Base-by-base conservation (phyloP, 306 rosid genomes). In the Quercus engelmannii region DNA sequence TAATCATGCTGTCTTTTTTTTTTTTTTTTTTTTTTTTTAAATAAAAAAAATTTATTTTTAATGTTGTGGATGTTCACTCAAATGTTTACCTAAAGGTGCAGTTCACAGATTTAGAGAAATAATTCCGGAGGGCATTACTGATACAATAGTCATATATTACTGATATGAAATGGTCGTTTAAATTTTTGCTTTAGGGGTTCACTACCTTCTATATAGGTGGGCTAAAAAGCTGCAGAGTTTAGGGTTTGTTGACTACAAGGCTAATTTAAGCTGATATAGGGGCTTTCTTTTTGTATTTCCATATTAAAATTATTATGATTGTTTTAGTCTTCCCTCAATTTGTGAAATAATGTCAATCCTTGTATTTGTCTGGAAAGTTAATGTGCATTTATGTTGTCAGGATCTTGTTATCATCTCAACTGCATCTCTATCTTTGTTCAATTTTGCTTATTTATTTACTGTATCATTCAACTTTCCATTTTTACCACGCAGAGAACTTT, bases 361-460 rank as follows among this genome's bases (percentile, higher is more conserved):
- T n/a, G 4, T 33, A 68, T 68, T 35, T 67, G 1, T 35, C 2
- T 33, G 52, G 67, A 55, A 57, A 33, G 33, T 23, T 76, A 21
- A 17, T 78, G 21, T 58, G 62, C 41, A 26, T 31, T 62, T n/a
- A 54, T 65, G 41, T 63, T 78, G 46, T 51, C 63, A 17, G 63
- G 76, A 75, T 30, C 17, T 68, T 12, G 18, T 63, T 71, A 4
- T 76, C 52, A 69, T 70, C 55, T 31, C 15, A 6, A 13, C 15
- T n/a, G 55, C 9, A 30, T 63, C 75, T 25, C 28, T 43, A 28
- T 70, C 43, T 69, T 57, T 56, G 31, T 75, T 35, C 26, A 74
- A 25, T 61, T 68, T 41, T 74, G 46, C 19, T 70, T 25, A 69
- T 76, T 75, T 28, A 67, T 61, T n/a, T 17, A 43, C 76, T 64